Evolutionary conservation across 108 stramenopile genomes (phyloP), one percentile per base, ranked within the genome.

Genomic region (Licmophora abbreviata): DNA sequence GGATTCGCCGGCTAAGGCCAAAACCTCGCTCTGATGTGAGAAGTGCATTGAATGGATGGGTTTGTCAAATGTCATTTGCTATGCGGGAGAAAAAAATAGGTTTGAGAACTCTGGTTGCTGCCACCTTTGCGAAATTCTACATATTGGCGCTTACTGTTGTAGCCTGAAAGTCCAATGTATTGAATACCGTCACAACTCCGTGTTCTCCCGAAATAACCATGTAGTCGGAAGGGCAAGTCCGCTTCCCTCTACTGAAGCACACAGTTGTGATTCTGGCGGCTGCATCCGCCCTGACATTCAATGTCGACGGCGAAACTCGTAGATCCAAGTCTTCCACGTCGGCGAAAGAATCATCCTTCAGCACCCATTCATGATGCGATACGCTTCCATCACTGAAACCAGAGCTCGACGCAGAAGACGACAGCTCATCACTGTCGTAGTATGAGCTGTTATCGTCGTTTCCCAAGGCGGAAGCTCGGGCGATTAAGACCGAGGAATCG

Each of bases 1-100:
- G 41, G 64, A 62, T 25, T 64, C 59, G 11, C 66, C 61, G 27
- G 63, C 73, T 24, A 63, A 20, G 10, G 73, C 73, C 30, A 74
- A 38, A 26, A 59, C 61, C n/a, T 63, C 57, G 28, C 53, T 66
- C 1, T 62, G 60, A 49, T 68, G 38, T 9, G 73, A 68, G 30
- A 74, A 74, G 3, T 42, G 58, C 18, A 74, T 38, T 17, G 54
- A 47, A 23, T 50, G 35, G 18, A 68, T 59, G 21, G 73, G 63
- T 24, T 74, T 51, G 26, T 54, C 41, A 54, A 74, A 74, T 18
- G 48, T 54, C 35, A 68, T 51, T 58, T 68, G 54, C 57, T 67
- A 14, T 40, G 18, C 14, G 29, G n/a, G 14, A 37, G 17, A 12
- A 47, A 12, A 23, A 15, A 12, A 34, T 35, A 34, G 30, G 22